These are phyloP conservation scores for Ceratobasidium sp. DNA, from an alignment of 1,284 basidiomycete genomes.

Conservation along the genomic window DNA sequence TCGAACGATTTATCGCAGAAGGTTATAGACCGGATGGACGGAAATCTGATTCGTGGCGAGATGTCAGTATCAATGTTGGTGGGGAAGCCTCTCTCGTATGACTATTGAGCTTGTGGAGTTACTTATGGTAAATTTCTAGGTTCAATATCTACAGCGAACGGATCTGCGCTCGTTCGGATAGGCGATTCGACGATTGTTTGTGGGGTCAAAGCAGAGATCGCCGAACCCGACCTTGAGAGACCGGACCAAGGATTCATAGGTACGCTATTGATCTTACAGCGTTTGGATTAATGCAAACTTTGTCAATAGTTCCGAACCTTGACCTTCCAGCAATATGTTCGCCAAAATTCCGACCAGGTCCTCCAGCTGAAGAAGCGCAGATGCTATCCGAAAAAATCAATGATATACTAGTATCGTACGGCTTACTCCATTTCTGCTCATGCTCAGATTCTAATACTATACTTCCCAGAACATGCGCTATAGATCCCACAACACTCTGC, in stretches of 20 bases:
- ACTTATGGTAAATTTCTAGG: conserved; percentile 61
- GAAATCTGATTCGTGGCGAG: conserved; percentile 72
- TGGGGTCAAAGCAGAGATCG: conserved; percentile 94
- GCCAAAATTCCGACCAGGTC: conserved; percentile 93
- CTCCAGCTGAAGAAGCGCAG: conserved; percentile 93
- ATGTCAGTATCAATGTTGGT: conserved; percentile 81
- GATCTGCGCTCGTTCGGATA: conserved; percentile 89
- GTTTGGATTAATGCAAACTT: not conserved
- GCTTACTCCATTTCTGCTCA: conserved; percentile 54
- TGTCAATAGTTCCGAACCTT: conserved; percentile 78
- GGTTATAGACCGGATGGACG: conserved; percentile 83
- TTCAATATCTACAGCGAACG: conserved; percentile 91
- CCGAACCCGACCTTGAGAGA: conserved; percentile 84
- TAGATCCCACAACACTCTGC: conserved; percentile 82
- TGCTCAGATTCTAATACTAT: too few relatives aligned
- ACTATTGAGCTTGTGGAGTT: not conserved
- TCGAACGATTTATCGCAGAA: conserved; percentile 82
- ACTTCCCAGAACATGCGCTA: conserved; percentile 20
- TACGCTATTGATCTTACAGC: conserved; percentile 58
- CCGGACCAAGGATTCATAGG: conserved; percentile 87
- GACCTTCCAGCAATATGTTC: conserved; percentile 95
- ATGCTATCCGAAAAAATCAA: conserved; percentile 86
- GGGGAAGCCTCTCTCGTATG: conserved; percentile 54
- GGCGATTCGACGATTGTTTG: conserved; percentile 93
- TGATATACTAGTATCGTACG: conserved; percentile 79